phyloP scores from a whole-genome alignment of 1,139 yeast genomes.

The Geotrichum histeridarum region DNA sequence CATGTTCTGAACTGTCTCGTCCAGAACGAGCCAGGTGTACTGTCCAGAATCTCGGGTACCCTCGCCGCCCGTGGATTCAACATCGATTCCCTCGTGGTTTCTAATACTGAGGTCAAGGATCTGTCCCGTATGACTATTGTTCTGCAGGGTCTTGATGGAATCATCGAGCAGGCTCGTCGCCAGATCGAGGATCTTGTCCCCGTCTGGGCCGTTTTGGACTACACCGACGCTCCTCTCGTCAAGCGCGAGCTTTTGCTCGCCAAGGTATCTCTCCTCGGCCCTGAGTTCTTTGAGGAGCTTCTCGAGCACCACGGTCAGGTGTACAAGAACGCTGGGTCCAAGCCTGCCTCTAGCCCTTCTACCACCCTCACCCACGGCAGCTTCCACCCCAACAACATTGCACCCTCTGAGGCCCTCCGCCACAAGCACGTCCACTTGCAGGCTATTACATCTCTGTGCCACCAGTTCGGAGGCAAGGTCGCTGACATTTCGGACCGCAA shows the following conservation, averaged over 20 bases:
- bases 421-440: conserved; percentile 86
- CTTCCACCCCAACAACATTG: conserved; percentile 80
- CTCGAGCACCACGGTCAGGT: conserved; percentile 75
- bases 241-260: conserved; percentile 86
- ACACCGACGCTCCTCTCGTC: conserved; percentile 83
- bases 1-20: conserved; percentile 95
- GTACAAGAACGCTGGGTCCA: conserved; percentile 26
- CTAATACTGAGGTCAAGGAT: conserved; percentile 93
- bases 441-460: conserved; percentile 73
- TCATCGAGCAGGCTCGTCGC: conserved; percentile 97
- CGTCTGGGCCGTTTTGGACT: conserved; percentile 94
- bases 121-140: conserved; percentile 96
- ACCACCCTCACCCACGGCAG: conserved; percentile 29
- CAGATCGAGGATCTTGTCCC: conserved; percentile 97
- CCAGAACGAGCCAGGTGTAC: conserved; percentile 97
- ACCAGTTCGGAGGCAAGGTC: conserved; percentile 86
- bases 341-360: conserved; percentile 24
- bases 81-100: conserved; percentile 93
- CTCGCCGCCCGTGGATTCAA: conserved; percentile 97
- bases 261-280: conserved; percentile 87
- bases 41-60: conserved; percentile 88
- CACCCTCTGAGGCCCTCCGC: conserved; percentile 88
- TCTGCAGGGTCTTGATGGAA: conserved; percentile 89
- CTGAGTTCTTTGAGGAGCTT: conserved; percentile 94
- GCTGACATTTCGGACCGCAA: conserved; percentile 91